These are phyloP conservation scores for Zasmidium cellare DNA, from an alignment of 2,329 filamentous ascomycete genomes.

Conservation along the genomic window DNA sequence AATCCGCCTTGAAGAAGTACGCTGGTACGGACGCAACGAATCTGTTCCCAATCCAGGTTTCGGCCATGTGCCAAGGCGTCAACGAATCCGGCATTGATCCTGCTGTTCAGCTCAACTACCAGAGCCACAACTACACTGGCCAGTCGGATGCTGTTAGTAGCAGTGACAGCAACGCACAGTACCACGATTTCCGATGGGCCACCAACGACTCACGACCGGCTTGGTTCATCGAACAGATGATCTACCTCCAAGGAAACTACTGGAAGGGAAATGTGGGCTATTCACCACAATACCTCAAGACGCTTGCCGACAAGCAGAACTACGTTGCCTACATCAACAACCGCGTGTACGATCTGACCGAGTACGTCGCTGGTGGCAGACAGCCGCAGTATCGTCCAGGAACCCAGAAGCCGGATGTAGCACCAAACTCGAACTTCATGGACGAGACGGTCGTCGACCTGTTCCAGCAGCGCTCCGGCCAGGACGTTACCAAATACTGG, in stretches of 20 bases:
- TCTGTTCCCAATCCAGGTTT: slow-evolving; percentile 93
- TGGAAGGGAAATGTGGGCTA: slow-evolving; percentile 88
- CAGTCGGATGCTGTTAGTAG: slow-evolving; percentile 64
- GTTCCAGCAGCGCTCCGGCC: slow-evolving; percentile 73
- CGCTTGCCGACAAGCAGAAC: slow-evolving; percentile 53
- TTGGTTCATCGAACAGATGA: slow-evolving; percentile 91
- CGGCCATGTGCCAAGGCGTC: slow-evolving; percentile 80
- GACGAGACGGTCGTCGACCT: slow-evolving; percentile 69
- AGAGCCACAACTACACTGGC: slow-evolving; percentile 71
- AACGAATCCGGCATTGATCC: slow-evolving; percentile 66
- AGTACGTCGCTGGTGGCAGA: slow-evolving; percentile 76
- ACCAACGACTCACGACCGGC: slow-evolving; percentile 80
- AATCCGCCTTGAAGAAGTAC: slow-evolving; percentile 71
- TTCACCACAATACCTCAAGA: slow-evolving; percentile 72
- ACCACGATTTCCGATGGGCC: slow-evolving; percentile 89
- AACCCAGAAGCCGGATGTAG: slow-evolving; percentile 48
- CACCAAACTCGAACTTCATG: slow-evolving; percentile 74
- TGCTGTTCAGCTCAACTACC: slow-evolving; percentile 82
- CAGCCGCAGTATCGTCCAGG: slow-evolving; percentile 59
- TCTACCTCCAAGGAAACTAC: slow-evolving; percentile 72
- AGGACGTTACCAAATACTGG: slow-evolving; percentile 84
- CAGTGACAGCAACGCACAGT: slow-evolving; percentile 72
- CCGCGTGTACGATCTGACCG: slow-evolving; percentile 85
- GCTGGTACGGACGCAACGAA: slow-evolving; percentile 83
- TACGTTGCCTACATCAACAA: slow-evolving; percentile 76